Percentiles rank a stretch among this genome's conserved stretches.
phyloP scores from a whole-genome alignment of 305 asterid genomes.

The Lippia alba region DNA sequence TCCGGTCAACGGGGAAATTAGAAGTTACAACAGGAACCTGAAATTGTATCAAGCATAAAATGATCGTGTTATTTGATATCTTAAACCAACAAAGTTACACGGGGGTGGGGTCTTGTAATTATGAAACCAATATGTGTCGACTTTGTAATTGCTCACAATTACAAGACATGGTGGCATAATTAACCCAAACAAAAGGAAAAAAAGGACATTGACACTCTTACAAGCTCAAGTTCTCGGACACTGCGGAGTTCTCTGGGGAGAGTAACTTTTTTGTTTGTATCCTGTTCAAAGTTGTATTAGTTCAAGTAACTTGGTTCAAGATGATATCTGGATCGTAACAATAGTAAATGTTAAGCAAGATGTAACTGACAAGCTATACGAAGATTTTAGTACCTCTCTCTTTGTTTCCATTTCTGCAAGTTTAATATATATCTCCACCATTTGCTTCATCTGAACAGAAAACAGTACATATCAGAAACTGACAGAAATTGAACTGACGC shows the following conservation, averaged over 20 bases:
- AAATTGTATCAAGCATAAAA: slow-evolving; percentile 26
- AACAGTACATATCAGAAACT: slow-evolving; percentile 33
- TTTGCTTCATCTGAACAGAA: slow-evolving; percentile 80
- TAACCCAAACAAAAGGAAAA: background rate
- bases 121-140: background rate
- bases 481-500: slow-evolving; percentile 27
- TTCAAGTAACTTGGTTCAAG: slow-evolving; percentile 30
- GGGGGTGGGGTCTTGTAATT: background rate
- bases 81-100: slow-evolving; percentile 28
- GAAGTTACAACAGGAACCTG: slow-evolving; percentile 99
- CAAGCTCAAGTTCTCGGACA: slow-evolving; percentile 85
- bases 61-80: slow-evolving; percentile 17
- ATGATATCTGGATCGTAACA: no score
- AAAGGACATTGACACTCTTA: slow-evolving; percentile 50
- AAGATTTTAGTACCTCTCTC: slow-evolving; percentile 68
- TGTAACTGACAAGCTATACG: slow-evolving; percentile 22
- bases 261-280: slow-evolving; percentile 77
- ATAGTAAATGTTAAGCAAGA: slow-evolving; percentile 10
- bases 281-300: slow-evolving; percentile 61
- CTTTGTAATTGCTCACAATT: background rate
- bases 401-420: slow-evolving; percentile 97
- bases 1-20: slow-evolving; percentile 82
- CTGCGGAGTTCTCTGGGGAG: slow-evolving; percentile 95
- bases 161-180: background rate
- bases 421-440: slow-evolving; percentile 98